Base-by-base conservation (phyloP, 169 alveolate species). In the Prorocentrum cordatum region DNA sequence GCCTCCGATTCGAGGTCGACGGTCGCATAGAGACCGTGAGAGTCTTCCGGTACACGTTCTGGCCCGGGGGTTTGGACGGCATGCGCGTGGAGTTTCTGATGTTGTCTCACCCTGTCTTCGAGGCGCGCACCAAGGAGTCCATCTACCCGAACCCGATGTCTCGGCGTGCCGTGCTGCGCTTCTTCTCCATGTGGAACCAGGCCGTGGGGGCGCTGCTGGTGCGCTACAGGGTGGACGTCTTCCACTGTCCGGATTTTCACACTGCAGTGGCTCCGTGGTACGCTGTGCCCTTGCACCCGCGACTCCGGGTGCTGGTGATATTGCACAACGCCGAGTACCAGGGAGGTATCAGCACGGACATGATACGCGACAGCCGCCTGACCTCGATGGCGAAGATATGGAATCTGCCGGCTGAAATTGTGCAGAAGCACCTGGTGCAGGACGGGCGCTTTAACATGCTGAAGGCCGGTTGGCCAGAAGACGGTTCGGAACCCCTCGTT, bases 321-420 rank as follows among this genome's bases (percentile, higher is more conserved):
- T 61, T 82, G 59, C 91, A 82, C 80, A 82, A 82, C 26, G 91
- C 91, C 7, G 91, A 82, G 58, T 82, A 82, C 58, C 91, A 82
- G 32, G 91, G 91, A 12, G 18, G 75, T 3, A 67, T 77, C 27
- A 42, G 75, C 6, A 77, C 88, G 7, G 88, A 71, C 47, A 71
- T 71, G 83, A 71, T 71, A 18, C 36, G 26, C 14, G 83, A 67
- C 29, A 14, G 27, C 32, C 32, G 59, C 31, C 16, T 45, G 14
- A 58, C 35, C 39, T 42, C 22, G 66, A 33, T 77, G 75, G 88
- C 88, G 14, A 33, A 47, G 22, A 61, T 77, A 14, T 77, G 54
- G 75, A 59, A 77, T 18, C 35, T 77, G 66, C 27, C 88, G 5
- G 10, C n/a, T 45, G 32, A 32, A 2, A 59, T 77, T 59, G 88